Base-by-base conservation (phyloP, 352 stramenopile genomes). In the Pythium utonaiense region DNA sequence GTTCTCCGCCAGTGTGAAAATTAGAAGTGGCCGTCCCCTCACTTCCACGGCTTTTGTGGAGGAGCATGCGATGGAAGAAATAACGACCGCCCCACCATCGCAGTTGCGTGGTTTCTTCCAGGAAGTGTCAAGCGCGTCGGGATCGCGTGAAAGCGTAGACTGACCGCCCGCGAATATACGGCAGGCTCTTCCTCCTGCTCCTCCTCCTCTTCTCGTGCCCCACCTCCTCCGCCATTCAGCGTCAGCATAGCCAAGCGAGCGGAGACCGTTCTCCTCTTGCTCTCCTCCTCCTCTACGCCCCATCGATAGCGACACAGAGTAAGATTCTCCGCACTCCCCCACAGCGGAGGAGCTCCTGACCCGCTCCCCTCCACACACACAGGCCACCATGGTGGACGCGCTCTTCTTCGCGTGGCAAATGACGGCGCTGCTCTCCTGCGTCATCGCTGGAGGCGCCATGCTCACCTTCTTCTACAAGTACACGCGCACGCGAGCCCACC, bases 361-460 rank as follows among this genome's bases (percentile, higher is more conserved):
- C n/a, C n/a, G n/a, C n/a, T n/a, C n/a, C n/a, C n/a, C n/a, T 51
- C 34, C 24, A 21, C 19, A 1, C 5, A 27, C 30, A 48, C 38
- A 21, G 41, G 36, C 25, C n/a, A 24, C 7, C 19, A 70, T 64
- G 34, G 83, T 88, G 71, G 69, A 88, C 65, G 22, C 66, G 62
- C 74, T 92, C 60, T 90, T 86, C 64, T 45, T 89, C 33, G 73
- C 68, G 22, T 94, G 85, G 85, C 85, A 94, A 58, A 69, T 91
- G 61, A 85, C 78, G 40, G 78, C 80, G 40, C 68, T 94, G 17
- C 41, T 62, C 10, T 89, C 78, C 13, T 75, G 74, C 25, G 33
- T 83, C 19, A 28, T 89, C 19, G 80, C 83, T 3, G 71, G 74
- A 34, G 64, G 62, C 21, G 66, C 71, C 36, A 91, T 91, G 80